Percentiles rank a stretch among this genome's conserved stretches.
Evolutionary conservation across 164 flowering plant species (phyloP).

Genomic region (Houttuynia cordata): DNA sequence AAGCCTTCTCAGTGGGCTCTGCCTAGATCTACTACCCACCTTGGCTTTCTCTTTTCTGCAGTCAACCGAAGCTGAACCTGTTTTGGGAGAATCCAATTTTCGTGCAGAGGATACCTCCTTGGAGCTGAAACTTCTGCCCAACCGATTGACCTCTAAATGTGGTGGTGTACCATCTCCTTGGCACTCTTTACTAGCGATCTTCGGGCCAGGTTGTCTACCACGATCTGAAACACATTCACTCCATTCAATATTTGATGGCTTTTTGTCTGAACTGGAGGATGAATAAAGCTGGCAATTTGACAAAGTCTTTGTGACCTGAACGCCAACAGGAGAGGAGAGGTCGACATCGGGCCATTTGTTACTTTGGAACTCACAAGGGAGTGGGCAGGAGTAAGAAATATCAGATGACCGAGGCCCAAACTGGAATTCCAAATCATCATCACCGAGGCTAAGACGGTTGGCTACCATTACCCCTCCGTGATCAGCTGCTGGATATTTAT

Average conservation of each 20-base stretch:
- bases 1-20: conserved; percentile 75
- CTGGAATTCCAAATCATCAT: conserved; percentile 16
- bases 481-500: conserved; percentile 14
- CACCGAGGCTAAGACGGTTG: conserved; percentile 22
- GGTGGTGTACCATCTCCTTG: conserved; percentile 35
- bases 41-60: conserved; percentile 17
- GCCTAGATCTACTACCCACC: conserved; percentile 31
- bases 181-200: conserved; percentile 3
- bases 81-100: conserved; percentile 32
- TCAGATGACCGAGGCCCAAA: conserved; percentile 18
- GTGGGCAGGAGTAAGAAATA: conserved; percentile 48
- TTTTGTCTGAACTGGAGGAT: conserved; percentile 6
- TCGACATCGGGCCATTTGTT: conserved; percentile 8
- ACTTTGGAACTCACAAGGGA: conserved; percentile 21
- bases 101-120: conserved; percentile 36
- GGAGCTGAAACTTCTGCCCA: conserved; percentile 59
- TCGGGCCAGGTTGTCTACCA: conserved; percentile 9
- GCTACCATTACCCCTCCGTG: conserved; percentile 15
- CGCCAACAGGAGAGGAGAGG: neutral
- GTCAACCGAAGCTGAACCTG: conserved; percentile 19
- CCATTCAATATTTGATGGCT: neutral
- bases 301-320: conserved; percentile 8
- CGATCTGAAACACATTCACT: neutral
- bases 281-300: conserved; percentile 12
- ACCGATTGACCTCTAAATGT: conserved; percentile 32